A percentile compares a stretch with the other conserved stretches of the same genome.
These are phyloP conservation scores for Aspergillus oerlinghausenensis DNA, from an alignment of 2,329 filamentous ascomycete genomes.

Conservation along the genomic window DNA sequence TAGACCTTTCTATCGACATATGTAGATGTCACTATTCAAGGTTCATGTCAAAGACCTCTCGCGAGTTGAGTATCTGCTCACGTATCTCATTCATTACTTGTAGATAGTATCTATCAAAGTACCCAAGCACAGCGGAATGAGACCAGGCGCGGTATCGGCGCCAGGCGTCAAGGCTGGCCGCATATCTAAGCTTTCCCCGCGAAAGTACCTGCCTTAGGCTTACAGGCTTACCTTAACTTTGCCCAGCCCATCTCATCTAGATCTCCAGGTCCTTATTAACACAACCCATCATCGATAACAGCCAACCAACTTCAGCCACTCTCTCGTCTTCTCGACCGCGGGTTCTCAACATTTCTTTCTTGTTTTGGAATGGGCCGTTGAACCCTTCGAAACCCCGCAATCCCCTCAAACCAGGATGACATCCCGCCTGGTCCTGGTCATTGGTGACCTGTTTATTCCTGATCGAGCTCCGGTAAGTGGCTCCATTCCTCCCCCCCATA, in stretches of 20 bases:
- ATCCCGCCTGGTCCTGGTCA: conserved; percentile 84
- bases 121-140: neutral
- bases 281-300: neutral
- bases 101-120: neutral
- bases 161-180: neutral
- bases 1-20: too few relatives aligned
- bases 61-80: neutral
- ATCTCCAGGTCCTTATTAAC: conserved; percentile 4
- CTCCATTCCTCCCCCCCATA: conserved; percentile 10
- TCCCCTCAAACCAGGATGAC: conserved; percentile 51
- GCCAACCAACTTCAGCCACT: neutral
- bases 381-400: conserved; percentile 11
- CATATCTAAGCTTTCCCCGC: conserved; percentile 16
- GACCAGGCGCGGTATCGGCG: conserved; percentile 1
- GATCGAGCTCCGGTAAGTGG: conserved; percentile 70
- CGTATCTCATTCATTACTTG: neutral
- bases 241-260: too few relatives aligned
- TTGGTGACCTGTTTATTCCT: conserved; percentile 90
- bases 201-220: conserved; percentile 12
- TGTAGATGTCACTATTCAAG: neutral
- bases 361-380: conserved; percentile 26
- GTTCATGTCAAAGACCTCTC: neutral
- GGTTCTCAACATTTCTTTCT: neutral
- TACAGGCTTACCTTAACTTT: neutral
- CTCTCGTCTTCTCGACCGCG: neutral